A percentile compares a stretch with the other conserved stretches of the same genome.
phyloP scores from a whole-genome alignment of 192 early-diverging fungal genomes.

The Powellomyces hirtus region DNA sequence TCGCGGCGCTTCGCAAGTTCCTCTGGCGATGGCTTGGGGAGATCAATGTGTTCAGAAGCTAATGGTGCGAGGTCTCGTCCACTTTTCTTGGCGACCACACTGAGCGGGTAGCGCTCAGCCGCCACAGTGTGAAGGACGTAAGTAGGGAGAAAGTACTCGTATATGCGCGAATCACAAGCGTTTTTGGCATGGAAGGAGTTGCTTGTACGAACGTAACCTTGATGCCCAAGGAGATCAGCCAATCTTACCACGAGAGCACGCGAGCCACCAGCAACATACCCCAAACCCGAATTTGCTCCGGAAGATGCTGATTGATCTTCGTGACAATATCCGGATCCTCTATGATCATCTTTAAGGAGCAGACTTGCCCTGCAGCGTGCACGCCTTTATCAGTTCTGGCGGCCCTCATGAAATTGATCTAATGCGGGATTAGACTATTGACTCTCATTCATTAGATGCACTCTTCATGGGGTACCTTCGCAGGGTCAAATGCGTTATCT shows the following conservation, averaged over 20 bases:
- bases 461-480: slow-evolving; percentile 30
- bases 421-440: too few relatives aligned
- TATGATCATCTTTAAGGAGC: slow-evolving; percentile 87
- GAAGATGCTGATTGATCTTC: slow-evolving; percentile 79
- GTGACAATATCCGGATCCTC: slow-evolving; percentile 69
- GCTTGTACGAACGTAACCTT: slow-evolving; percentile 65
- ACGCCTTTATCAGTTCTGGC: slow-evolving; percentile 99
- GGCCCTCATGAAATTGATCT: slow-evolving; percentile 83
- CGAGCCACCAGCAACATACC: too few relatives aligned
- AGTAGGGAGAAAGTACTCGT: slow-evolving; percentile 95
- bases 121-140: slow-evolving; percentile 67
- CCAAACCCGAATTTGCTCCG: slow-evolving; percentile 80
- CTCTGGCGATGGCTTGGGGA: slow-evolving; percentile 39
- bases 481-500: slow-evolving; percentile 80
- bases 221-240: not conserved
- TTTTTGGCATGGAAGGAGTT: slow-evolving; percentile 89
- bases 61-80: not conserved
- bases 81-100: slow-evolving; percentile 24
- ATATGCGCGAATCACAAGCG: slow-evolving; percentile 87
- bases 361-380: slow-evolving; percentile 94
- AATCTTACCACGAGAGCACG: not conserved
- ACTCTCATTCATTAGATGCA: slow-evolving; percentile 77
- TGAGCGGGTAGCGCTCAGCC: slow-evolving; percentile 37
- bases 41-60: slow-evolving; percentile 13
- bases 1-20: slow-evolving; percentile 8